Evolutionary conservation across 257 asterid species (phyloP).

Genomic region (Nicotiana tabacum): DNA sequence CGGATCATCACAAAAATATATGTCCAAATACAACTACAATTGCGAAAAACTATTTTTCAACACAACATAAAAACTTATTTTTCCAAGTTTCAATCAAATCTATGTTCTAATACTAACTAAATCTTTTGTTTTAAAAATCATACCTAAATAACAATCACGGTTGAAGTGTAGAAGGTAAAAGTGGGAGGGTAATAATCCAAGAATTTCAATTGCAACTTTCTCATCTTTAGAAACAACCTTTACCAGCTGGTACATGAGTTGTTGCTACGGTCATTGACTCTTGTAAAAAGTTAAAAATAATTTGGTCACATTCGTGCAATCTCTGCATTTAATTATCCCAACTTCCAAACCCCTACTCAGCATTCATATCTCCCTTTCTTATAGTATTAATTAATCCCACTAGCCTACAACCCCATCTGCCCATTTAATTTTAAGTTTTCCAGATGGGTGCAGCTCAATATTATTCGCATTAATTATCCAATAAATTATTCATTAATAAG

Average conservation of each 20-base stretch:
- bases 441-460: background rate
- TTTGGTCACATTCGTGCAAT: conserved; percentile 24
- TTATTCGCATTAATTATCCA: background rate
- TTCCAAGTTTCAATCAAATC: too few species aligned
- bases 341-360: conserved; percentile 8
- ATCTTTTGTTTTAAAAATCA: too few species aligned
- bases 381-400: background rate
- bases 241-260: background rate
- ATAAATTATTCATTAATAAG: background rate
- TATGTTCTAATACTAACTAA: too few species aligned
- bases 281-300: background rate
- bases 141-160: too few species aligned
- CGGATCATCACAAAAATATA: too few species aligned
- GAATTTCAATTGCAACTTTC: background rate
- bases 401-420: background rate
- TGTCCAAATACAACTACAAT: too few species aligned
- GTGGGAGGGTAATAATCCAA: too few species aligned
- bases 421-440: background rate
- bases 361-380: conserved; percentile 23
- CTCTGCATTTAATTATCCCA: conserved; percentile 26
- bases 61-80: too few species aligned
- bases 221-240: background rate
- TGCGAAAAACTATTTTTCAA: too few species aligned
- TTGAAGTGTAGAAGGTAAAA: too few species aligned
- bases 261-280: conserved; percentile 14